Percentiles rank a stretch among this genome's conserved stretches.
Evolutionary conservation across 305 asterid genomes (phyloP).

Genomic region (Petunia hybrid): DNA sequence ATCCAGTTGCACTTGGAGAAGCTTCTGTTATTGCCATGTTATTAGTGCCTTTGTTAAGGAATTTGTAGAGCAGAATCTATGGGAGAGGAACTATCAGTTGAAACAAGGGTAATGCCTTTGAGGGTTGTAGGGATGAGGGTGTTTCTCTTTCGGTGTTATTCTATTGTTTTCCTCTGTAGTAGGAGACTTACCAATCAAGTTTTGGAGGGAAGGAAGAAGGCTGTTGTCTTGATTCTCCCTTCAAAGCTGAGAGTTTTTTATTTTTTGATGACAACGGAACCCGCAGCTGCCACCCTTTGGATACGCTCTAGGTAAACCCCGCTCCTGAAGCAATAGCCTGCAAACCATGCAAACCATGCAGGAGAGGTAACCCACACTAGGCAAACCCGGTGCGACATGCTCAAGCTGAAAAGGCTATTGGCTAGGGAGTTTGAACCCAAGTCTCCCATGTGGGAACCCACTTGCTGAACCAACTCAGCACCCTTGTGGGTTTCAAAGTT

Average conservation of each 20-base stretch:
- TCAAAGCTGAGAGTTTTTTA: background rate
- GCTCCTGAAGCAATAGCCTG: too few relatives aligned
- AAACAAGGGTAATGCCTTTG: slow-evolving; percentile 24
- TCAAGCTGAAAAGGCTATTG: too few relatives aligned
- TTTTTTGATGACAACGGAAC: too few relatives aligned
- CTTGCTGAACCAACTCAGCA: too few relatives aligned
- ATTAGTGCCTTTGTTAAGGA: background rate
- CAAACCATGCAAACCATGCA: too few relatives aligned
- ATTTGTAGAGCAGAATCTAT: slow-evolving; percentile 2
- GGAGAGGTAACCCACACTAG: too few relatives aligned
- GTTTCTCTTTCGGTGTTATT: background rate
- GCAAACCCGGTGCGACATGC: too few relatives aligned
- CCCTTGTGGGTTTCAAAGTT: background rate
- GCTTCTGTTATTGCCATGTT: slow-evolving; percentile 13
- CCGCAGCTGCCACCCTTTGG: too few relatives aligned
- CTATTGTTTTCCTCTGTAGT: slow-evolving; percentile 14
- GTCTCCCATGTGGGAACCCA: too few relatives aligned
- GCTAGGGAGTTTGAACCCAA: too few relatives aligned
- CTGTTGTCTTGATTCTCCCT: background rate
- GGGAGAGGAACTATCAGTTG: slow-evolving; percentile 19
- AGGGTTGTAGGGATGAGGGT: slow-evolving; percentile 19
- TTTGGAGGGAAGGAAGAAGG: background rate
- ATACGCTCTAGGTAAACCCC: too few relatives aligned
- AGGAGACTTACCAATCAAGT: slow-evolving; percentile 27
- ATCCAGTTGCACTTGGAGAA: slow-evolving; percentile 23